Evolutionary conservation across 2,329 filamentous ascomycete genomes (phyloP), one percentile per base, ranked within the genome.

Genomic region (Aspergillus floridensis): DNA sequence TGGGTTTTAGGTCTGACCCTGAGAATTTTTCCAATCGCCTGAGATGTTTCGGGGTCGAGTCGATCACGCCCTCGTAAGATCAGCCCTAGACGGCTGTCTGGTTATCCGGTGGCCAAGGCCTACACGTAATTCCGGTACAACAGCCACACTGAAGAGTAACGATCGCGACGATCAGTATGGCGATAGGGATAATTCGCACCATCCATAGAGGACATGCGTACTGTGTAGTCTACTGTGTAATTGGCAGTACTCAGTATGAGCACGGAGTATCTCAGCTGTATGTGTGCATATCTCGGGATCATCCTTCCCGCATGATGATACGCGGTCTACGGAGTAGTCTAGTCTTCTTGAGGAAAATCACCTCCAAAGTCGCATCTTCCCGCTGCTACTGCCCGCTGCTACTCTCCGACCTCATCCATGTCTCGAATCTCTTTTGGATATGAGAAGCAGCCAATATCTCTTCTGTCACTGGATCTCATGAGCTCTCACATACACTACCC

Each of bases 31-130:
- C 53, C 53, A 22, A 22, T 46, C 47, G 48, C 50, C 56, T 58
- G 59, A 56, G 53, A 56, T 59, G 26, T 7, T 10, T 29, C 26
- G 26, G 26, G 26, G 26, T 7, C 3, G 1, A 29, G 26, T 29
- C 26, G 46, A 47, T 41, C 51, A 44, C 48, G 56, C 44, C 26
- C 56, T 59, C 49, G 46, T 62, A 58, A 62, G 53, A 62, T 62
- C 57, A 53, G 57, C 57, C 56, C 41, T 56, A 56, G 51, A 48
- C 51, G 49, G 46, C 52, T 48, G 41, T 48, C 52, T 41, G 52
- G 48, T 59, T 56, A 46, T 44, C 46, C 44, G 21, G 38, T 44
- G 38, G 38, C 38, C 16, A 44, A 16, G n/a, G 38, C 7, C 5
- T 44, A 55, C 29, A 54, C 38, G 52, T 31, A 41, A 47, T 54